Evolutionary conservation across 805 yeast species (phyloP).

Genomic region (Saccharomycopsis selenospora): DNA sequence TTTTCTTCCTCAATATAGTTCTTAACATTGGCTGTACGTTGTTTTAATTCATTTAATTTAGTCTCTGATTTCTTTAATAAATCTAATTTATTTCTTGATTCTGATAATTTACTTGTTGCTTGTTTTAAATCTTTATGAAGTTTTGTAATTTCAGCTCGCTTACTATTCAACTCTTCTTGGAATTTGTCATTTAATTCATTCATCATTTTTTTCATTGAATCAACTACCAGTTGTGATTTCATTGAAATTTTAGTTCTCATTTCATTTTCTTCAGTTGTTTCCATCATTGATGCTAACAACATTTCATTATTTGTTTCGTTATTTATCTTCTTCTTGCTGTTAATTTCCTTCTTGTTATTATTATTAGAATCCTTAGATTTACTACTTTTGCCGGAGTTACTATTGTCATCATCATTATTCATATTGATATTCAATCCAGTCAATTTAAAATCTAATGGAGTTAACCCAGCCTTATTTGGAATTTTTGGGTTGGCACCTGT

Average conservation of each 20-base stretch:
- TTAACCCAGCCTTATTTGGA: slow-evolving; percentile 77
- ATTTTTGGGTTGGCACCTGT: slow-evolving; percentile 81
- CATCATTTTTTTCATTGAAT: slow-evolving; percentile 45
- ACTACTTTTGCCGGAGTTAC: slow-evolving; percentile 1
- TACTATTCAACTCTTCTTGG: slow-evolving; percentile 45
- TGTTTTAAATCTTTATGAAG: slow-evolving; percentile 51
- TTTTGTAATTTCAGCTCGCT: slow-evolving; percentile 44
- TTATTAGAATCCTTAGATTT: slow-evolving; percentile 17
- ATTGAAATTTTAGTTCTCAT: slow-evolving; percentile 17
- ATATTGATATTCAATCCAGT: slow-evolving; percentile 27
- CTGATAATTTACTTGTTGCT: slow-evolving; percentile 45
- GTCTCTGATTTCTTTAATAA: slow-evolving; percentile 41
- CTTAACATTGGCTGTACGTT: slow-evolving; percentile 49
- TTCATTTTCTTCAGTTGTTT: slow-evolving; percentile 4
- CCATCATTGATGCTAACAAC: not conserved
- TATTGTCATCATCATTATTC: not conserved
- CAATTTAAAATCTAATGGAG: slow-evolving; percentile 76
- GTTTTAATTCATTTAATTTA: slow-evolving; percentile 42
- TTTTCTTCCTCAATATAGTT: slow-evolving; percentile 62
- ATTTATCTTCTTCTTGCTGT: not conserved
- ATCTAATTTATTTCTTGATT: slow-evolving; percentile 43
- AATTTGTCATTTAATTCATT: slow-evolving; percentile 50
- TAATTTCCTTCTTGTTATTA: not conserved
- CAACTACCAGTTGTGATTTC: slow-evolving; percentile 38
- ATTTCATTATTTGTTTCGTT: slow-evolving; percentile 8